These are phyloP conservation scores for Dendrocalamus latiflorus DNA, from an alignment of 202 grass and related monocot species.

Conservation along the genomic window DNA sequence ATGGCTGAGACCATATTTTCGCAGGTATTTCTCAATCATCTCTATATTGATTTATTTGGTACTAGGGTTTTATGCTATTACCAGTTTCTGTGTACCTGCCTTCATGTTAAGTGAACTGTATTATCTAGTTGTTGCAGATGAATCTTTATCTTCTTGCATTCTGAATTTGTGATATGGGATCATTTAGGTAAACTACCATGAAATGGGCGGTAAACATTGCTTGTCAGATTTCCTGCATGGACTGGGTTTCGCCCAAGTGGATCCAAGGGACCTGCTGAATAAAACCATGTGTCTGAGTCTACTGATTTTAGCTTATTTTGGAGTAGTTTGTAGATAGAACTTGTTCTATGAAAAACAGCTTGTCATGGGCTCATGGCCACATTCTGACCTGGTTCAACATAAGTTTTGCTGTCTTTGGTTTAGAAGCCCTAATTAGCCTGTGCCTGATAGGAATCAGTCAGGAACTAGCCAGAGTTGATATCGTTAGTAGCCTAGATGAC, in stretches of 20 bases:
- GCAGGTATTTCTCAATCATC: slow-evolving; percentile 53
- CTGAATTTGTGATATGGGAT: neutral
- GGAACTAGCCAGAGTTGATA: no score
- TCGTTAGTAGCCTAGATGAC: no score
- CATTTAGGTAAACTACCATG: neutral
- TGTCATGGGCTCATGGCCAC: no score
- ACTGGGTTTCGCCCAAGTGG: no score
- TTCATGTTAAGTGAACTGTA: neutral
- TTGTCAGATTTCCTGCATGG: neutral
- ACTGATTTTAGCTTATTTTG: neutral
- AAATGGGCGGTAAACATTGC: neutral
- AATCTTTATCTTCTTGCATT: neutral
- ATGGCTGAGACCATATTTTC: slow-evolving; percentile 99
- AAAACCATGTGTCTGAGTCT: neutral
- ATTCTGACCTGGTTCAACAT: no score
- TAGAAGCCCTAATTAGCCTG: no score
- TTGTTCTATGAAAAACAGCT: neutral
- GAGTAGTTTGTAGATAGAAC: slow-evolving; percentile 12
- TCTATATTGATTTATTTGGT: neutral
- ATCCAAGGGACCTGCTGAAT: no score
- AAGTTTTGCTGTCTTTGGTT: no score
- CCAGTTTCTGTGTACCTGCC: neutral
- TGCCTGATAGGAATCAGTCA: no score
- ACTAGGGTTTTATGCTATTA: no score
- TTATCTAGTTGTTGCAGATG: slow-evolving; percentile 8